Base-by-base conservation (phyloP, 2,329 filamentous ascomycete species). In the Diaporthe amygdali region DNA sequence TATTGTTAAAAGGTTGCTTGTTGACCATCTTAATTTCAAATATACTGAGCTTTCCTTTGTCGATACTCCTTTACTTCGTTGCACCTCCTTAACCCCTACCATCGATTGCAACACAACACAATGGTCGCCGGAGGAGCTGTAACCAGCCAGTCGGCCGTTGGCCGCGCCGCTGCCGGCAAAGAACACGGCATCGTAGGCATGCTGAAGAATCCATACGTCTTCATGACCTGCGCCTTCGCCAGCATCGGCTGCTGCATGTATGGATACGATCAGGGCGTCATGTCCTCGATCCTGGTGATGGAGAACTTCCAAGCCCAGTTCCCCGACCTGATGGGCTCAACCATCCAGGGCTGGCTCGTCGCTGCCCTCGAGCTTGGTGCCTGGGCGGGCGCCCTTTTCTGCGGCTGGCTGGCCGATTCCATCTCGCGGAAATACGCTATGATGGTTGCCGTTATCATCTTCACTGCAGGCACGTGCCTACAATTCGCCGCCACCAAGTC, bases 231-330 rank as follows among this genome's bases (percentile, higher is more conserved):
- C 63, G 59, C 41, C 14, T 71, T 73, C 46, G 71, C 71, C 20
- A 56, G 68, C 34, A 49, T 73, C 14, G 72, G 72, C 17, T 70
- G 70, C 52, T 56, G 72, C 67, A 72, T 72, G 70, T 90, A 88
- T 79, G 86, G 89, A 72, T 90, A 89, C 78, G 89, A 90, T 75
- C 87, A 89, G 74, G 89, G 89, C 74, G 88, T 90, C 74, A 90
- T 91, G 79, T 85, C 84, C 47, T 88, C 88, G 69, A 85, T 91
- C 9, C 73, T 81, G 12, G 78, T 77, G 10, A 81, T 81, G 79
- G 71, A 73, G 15, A 73, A 76, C 49, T 81, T 80, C 41, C 47
- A 68, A 34, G 44, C 61, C 17, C 71, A 74, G 22, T 74, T 74
- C 37, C 72, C 70, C 39, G 55, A 78, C 41, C 79, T 80, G 73